Base-by-base conservation (phyloP, 176 grass and related monocot genomes). In the maize (Zea mays) region DNA sequence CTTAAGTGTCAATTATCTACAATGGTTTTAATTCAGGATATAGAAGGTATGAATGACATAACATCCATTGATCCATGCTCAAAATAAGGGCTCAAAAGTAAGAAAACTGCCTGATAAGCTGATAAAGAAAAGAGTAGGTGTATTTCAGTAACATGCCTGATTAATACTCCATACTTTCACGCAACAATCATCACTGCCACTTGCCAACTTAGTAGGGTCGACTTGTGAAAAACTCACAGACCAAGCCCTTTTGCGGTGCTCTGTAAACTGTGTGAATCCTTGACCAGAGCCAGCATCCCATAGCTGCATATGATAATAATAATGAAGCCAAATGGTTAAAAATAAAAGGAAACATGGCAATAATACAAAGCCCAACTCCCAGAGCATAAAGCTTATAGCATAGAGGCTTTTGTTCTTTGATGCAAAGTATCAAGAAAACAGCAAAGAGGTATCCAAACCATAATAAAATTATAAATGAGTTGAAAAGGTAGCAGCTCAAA, bases 81-180 rank as follows among this genome's bases (percentile, higher is more conserved):
- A 46, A 71, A 66, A 67, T 59, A 83, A 10, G 21, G 35, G 68
- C 10, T 35, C 16, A 14, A 65, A 56, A 69, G 46, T 75, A 84
- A 65, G 5, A 77, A 9, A 70, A 80, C 2, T 10, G 63, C 72
- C 5, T 56, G 6, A 20, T 19, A 19, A 56, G 55, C 10, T 61
- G 72, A 20, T 59, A 76, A 82, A 81, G 37, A 43, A 72, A 67
- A 44, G 6, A 67, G 5, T 10, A 48, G 21, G 56, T 68, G 47
- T n/a, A 78, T 50, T 73, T 68, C 79, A 86, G 72, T 68, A 88
- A 75, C 67, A 67, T 98, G 39, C 92, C 90, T 99, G 92, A 59
- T 91, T 96, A 74, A 90, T 99, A 81, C 76, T 95, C 96, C 96
- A 99, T 34, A 99, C 73, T 90, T 96, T 99, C 67, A 99, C 96